phyloP scores from a whole-genome alignment of 2,329 filamentous ascomycete genomes.

The Claviceps sorghi region DNA sequence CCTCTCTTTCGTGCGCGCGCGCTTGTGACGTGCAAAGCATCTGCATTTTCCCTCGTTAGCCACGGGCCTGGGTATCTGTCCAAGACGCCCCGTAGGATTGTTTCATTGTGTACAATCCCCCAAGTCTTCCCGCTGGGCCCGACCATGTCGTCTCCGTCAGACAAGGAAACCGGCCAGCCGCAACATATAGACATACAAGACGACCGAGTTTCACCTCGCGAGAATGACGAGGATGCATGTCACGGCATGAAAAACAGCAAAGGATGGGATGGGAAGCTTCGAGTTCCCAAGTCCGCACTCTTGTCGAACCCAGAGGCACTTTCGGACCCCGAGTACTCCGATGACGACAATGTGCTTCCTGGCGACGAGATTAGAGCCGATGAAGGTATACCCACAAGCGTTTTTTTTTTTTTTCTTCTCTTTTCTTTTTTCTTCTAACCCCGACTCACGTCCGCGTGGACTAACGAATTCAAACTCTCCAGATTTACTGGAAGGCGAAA shows the following conservation, averaged over 20 bases:
- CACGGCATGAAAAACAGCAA: constrained; percentile 42
- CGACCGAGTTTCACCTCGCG: constrained; percentile 23
- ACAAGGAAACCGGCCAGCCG: constrained; percentile 22
- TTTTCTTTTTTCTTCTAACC: too few species aligned
- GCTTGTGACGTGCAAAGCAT: neutral
- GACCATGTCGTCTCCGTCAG: constrained; percentile 17
- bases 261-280: constrained; percentile 75
- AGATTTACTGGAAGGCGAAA: constrained; percentile 49
- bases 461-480: constrained; percentile 9
- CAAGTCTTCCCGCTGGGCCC: neutral
- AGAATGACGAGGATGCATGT: constrained; percentile 27
- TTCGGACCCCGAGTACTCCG: constrained; percentile 75
- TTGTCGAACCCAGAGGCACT: constrained; percentile 69
- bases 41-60: neutral
- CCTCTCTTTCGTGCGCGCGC: too few species aligned
- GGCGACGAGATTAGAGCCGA: constrained; percentile 68
- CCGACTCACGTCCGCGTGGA: neutral
- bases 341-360: constrained; percentile 49
- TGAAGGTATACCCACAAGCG: constrained; percentile 42
- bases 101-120: neutral
- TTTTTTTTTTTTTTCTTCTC: too few species aligned
- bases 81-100: neutral
- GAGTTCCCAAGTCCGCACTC: constrained; percentile 47
- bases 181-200: constrained; percentile 36
- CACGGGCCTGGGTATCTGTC: neutral